Conservation (phyloP, 148 eudicot species). For the Limonium bicolor region DNA sequence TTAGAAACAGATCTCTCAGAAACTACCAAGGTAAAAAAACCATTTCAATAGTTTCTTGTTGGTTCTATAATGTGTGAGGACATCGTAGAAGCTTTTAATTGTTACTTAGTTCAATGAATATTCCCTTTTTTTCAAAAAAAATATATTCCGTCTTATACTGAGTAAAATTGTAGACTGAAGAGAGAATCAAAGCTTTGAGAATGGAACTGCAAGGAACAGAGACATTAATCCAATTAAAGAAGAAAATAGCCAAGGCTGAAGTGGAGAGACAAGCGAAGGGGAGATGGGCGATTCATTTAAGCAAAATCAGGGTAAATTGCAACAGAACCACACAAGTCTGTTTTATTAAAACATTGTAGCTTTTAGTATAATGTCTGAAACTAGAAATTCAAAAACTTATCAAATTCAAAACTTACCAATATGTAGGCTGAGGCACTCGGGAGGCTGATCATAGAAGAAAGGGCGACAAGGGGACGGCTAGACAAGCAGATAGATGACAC, state of each 20-base stretch:
- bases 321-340: not conserved
- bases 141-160: not conserved
- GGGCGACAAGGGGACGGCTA: constrained; percentile 18
- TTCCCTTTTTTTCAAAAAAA: too few relatives aligned
- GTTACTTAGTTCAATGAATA: too few relatives aligned
- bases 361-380: not conserved
- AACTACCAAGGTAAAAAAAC: constrained; percentile 22
- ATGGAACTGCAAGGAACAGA: constrained; percentile 16
- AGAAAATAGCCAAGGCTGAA: constrained; percentile 25
- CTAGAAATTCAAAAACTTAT: not conserved
- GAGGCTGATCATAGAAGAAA: constrained; percentile 24
- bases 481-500: constrained; percentile 28
- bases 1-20: constrained; percentile 18
- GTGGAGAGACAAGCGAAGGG: constrained; percentile 47
- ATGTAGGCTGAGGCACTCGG: constrained; percentile 50
- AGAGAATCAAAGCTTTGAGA: constrained; percentile 29
- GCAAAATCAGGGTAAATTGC: constrained; percentile 46
- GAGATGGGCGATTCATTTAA: constrained; percentile 48
- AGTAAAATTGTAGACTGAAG: constrained; percentile 1
- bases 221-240: constrained; percentile 18
- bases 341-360: not conserved
- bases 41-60: too few relatives aligned
- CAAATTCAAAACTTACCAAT: not conserved
- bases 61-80: not conserved
- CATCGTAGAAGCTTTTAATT: not conserved